Evolutionary conservation across 1,139 yeast species (phyloP).

Genomic region (Blastobotrys illinoisensis): DNA sequence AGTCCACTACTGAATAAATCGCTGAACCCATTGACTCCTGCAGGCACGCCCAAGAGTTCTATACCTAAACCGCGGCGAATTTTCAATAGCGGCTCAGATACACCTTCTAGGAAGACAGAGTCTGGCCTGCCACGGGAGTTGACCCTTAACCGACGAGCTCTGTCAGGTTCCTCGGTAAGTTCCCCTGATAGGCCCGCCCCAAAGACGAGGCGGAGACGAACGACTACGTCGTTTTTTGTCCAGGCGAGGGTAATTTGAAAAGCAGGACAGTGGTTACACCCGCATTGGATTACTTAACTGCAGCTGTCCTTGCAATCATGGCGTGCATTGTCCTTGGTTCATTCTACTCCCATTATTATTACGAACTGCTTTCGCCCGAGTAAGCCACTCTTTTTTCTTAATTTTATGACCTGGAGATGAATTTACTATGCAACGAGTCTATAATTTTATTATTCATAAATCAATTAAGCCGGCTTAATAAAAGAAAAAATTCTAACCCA

Average conservation of each 20-base stretch:
- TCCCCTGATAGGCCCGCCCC: background rate
- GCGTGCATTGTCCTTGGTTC: background rate
- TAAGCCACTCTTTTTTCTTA: no score
- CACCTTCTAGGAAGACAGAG: background rate
- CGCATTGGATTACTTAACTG: slow-evolving; percentile 12
- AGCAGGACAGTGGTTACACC: slow-evolving; percentile 19
- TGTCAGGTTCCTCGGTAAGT: slow-evolving; percentile 5
- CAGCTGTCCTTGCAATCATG: slow-evolving; percentile 15
- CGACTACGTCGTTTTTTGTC: slow-evolving; percentile 19
- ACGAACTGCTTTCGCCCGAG: background rate
- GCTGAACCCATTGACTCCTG: background rate
- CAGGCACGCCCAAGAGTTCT: background rate
- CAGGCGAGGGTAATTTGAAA: slow-evolving; percentile 20
- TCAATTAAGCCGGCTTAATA: background rate
- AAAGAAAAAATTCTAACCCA: no score
- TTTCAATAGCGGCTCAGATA: background rate
- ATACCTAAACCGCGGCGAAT: background rate
- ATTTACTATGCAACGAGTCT: background rate
- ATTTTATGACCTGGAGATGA: background rate
- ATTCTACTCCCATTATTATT: background rate
- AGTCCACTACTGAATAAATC: background rate
- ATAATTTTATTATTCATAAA: no score
- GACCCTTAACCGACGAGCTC: slow-evolving; percentile 4
- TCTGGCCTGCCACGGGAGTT: background rate
- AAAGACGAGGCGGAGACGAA: slow-evolving; percentile 9